Conservation (phyloP, 495 filamentous ascomycete genomes). For the Trichocladium antarcticum region DNA sequence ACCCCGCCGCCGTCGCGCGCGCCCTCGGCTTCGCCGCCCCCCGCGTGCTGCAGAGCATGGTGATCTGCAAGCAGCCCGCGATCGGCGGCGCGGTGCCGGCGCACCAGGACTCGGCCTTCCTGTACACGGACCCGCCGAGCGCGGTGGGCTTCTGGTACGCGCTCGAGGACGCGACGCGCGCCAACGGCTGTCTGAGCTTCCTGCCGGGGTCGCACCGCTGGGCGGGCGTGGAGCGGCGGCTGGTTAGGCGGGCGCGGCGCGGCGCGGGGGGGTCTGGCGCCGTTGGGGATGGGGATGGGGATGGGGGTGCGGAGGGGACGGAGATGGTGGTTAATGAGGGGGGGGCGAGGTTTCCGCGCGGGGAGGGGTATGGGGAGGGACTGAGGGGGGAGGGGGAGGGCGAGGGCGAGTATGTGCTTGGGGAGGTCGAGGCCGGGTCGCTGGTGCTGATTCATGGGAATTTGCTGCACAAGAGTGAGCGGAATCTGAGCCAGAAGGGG, state of each 20-base stretch:
- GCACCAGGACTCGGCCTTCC: constrained; percentile 84
- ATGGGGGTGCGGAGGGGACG: constrained; percentile 26
- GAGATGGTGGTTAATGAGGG: constrained; percentile 42
- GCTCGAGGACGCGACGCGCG: constrained; percentile 72
- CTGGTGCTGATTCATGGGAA: constrained; percentile 95
- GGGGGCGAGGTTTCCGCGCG: constrained; percentile 31
- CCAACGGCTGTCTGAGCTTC: constrained; percentile 85
- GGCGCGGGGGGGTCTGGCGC: too few relatives aligned
- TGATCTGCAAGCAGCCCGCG: constrained; percentile 95
- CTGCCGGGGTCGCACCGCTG: constrained; percentile 64
- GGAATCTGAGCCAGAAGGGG: constrained; percentile 70
- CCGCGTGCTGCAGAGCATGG: constrained; percentile 73
- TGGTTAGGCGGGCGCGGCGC: constrained; percentile 59
- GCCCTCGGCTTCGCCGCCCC: constrained; percentile 66
- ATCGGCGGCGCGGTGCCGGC: constrained; percentile 81
- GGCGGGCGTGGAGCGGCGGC: constrained; percentile 51
- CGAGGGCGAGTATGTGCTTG: constrained; percentile 52
- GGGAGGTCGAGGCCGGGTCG: constrained; percentile 76
- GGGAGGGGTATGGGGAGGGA: constrained; percentile 31
- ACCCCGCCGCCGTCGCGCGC: constrained; percentile 52
- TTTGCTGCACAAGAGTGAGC: constrained; percentile 90
- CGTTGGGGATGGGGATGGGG: constrained; percentile 42
- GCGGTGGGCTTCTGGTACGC: constrained; percentile 96
- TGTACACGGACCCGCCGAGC: constrained; percentile 83
- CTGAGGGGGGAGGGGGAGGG: constrained; percentile 19